These are phyloP conservation scores for Pleomassaria siparia DNA, from an alignment of 2,329 filamentous ascomycete genomes.

Conservation along the genomic window DNA sequence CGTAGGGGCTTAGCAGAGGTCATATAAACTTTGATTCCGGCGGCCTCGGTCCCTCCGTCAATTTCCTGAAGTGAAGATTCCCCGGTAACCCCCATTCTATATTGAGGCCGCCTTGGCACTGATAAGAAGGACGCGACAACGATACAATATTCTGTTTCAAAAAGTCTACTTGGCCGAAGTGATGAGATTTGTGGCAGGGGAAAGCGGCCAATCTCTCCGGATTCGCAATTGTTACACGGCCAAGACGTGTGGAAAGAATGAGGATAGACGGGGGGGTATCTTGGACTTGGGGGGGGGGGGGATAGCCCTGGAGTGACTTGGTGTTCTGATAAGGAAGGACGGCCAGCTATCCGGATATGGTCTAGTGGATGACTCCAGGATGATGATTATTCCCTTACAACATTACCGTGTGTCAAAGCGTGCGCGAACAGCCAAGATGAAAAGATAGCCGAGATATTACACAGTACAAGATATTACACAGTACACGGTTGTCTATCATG, in stretches of 20 bases:
- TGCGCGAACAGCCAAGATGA: slow-evolving; percentile 1
- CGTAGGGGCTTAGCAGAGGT: slow-evolving; percentile 16
- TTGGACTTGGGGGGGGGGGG: slow-evolving; percentile 6
- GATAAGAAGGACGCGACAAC: slow-evolving; percentile 32
- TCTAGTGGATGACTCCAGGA: neutral
- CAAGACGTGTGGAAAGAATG: slow-evolving; percentile 5
- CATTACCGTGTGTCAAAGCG: slow-evolving; percentile 22
- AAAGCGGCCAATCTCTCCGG: slow-evolving; percentile 3
- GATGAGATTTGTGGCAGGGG: slow-evolving; percentile 13
- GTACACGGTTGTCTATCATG: neutral
- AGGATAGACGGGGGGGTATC: neutral
- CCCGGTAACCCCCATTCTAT: slow-evolving; percentile 18
- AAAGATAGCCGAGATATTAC: slow-evolving; percentile 15
- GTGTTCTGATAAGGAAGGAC: slow-evolving; percentile 19
- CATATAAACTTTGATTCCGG: slow-evolving; percentile 20
- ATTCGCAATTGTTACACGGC: slow-evolving; percentile 8
- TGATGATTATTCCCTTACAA: slow-evolving; percentile 17
- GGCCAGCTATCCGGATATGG: neutral
- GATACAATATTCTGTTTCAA: too few species aligned
- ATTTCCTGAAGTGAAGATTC: slow-evolving; percentile 16
- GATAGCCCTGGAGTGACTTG: too few species aligned
- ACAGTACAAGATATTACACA: too few species aligned
- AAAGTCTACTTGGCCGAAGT: slow-evolving; percentile 10
- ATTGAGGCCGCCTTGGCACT: slow-evolving; percentile 30
- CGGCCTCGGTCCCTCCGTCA: slow-evolving; percentile 7